A percentile compares a stretch with the other conserved stretches of the same genome.
These are phyloP conservation scores for Ophiostoma novo-ulmi DNA, from an alignment of 2,329 filamentous ascomycete genomes.

Conservation along the genomic window DNA sequence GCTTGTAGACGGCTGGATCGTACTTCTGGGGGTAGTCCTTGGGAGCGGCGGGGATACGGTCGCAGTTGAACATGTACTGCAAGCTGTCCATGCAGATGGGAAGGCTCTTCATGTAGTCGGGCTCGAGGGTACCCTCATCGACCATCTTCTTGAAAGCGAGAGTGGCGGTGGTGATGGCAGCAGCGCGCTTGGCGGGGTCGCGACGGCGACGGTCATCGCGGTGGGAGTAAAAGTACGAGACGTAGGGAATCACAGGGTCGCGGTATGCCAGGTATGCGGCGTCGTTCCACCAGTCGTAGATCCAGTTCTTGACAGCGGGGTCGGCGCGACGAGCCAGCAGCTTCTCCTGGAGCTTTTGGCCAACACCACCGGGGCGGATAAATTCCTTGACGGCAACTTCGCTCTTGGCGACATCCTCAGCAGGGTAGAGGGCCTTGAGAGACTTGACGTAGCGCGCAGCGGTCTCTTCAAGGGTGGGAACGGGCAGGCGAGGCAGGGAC, in stretches of 20 bases:
- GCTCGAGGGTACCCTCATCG: constrained; percentile 75
- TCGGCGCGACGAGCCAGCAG: constrained; percentile 73
- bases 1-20: constrained; percentile 62
- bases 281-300: constrained; percentile 98
- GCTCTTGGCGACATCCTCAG: constrained; percentile 63
- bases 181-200: constrained; percentile 86
- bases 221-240: constrained; percentile 99
- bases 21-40: constrained; percentile 82
- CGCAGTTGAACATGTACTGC: constrained; percentile 97
- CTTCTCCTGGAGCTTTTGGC: constrained; percentile 80
- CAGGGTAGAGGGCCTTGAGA: constrained; percentile 66
- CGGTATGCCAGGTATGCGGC: constrained; percentile 88
- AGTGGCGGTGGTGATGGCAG: constrained; percentile 76
- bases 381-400: constrained; percentile 85
- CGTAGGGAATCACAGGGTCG: constrained; percentile 93
- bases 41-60: constrained; percentile 75
- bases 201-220: constrained; percentile 84
- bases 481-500: constrained; percentile 72
- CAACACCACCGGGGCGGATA: constrained; percentile 76
- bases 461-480: constrained; percentile 78
- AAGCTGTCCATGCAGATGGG: constrained; percentile 99
- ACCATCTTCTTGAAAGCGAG: constrained; percentile 95
- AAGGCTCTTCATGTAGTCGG: constrained; percentile 97
- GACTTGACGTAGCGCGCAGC: constrained; percentile 74
- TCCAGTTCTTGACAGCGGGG: constrained; percentile 83